Base-by-base conservation (phyloP, 2,329 filamentous ascomycete species). In the Sporothrix mexicana region DNA sequence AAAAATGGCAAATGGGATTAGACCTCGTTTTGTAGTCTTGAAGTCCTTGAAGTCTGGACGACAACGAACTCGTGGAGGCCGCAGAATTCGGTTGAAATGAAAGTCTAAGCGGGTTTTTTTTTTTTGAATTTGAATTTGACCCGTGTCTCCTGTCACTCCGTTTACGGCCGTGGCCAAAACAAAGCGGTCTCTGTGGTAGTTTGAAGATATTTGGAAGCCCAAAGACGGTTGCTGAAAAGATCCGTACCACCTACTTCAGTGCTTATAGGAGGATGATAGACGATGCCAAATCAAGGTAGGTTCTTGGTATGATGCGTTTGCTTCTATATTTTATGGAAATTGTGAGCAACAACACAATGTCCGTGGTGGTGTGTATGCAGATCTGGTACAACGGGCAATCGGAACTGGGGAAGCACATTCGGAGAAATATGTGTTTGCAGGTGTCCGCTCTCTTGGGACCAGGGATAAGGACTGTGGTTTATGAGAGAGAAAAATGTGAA, bases 371-470 rank as follows among this genome's bases (percentile, higher is more conserved):
- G 64, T 45, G 64, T 68, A 25, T 23, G 4, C 64, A 17, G 25
- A 15, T 41, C 3, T 13, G 49, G 15, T 49, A 25, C 15, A 23
- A 43, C n/a, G 9, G 62, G 25, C 13, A 17, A 68, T 3, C 1
- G n/a, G 45, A 57, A 57, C 51, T 69, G 49, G 59, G 61, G 43
- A 66, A 66, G 17, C 57, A 49, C 25, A 71, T n/a, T 71, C 70
- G 61, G 70, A 66, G 30, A 57, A 66, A 71, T 55, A 66, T 45
- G 43, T 23, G 23, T 30, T 66, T n/a, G 9, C 57, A 30, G 9
- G 49, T 69, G 51, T 69, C 49, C 67, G 67, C 30, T 51, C 49
- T 57, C 17, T 12, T 69, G 67, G 47, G 67, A 69, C 45, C 17
- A 9, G 30, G 12, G n/a, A 20, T 23, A n/a, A 17, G 10, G 23